Conservation (phyloP, 2,329 filamentous ascomycete genomes). For the Diaporthe aspalathi region DNA sequence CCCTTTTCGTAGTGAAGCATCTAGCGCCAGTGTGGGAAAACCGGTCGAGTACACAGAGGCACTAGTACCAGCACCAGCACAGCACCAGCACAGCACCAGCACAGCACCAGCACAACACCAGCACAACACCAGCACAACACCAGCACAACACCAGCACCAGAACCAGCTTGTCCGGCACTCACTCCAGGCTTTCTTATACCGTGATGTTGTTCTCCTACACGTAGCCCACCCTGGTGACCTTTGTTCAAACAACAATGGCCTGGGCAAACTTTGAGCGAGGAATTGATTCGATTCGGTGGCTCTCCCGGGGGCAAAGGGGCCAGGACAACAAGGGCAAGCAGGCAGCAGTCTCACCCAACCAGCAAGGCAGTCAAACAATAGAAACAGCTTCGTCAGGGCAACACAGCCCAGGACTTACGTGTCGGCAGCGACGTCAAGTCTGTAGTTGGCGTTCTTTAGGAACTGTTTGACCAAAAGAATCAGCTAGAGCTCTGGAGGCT, state of each 20-base stretch:
- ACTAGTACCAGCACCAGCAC: neutral
- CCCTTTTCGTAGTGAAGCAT: neutral
- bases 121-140: conserved; percentile 2
- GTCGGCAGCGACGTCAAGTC: conserved; percentile 66
- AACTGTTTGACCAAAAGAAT: conserved; percentile 52
- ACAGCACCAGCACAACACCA: neutral
- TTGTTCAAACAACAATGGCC: neutral
- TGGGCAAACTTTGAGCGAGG: conserved; percentile 8
- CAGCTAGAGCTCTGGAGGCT: neutral
- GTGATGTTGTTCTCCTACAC: neutral
- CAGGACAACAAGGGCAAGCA: neutral
- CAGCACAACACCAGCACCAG: conserved; percentile 12
- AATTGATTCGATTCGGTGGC: neutral
- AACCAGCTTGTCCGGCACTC: neutral
- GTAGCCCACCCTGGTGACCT: neutral
- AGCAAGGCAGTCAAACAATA: neutral
- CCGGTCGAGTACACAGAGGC: neutral
- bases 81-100: too few relatives aligned
- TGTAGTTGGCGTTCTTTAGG: conserved; percentile 61
- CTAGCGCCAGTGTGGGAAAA: neutral
- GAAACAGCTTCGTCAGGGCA: conserved; percentile 19
- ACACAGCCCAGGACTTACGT: conserved; percentile 60
- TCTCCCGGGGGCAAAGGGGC: neutral
- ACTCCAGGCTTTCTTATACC: neutral
- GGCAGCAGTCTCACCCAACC: conserved; percentile 4